A percentile compares a stretch with the other conserved stretches of the same genome.
Evolutionary conservation across 306 rosid genomes (phyloP).

Genomic region (Mimosa bimucronata): DNA sequence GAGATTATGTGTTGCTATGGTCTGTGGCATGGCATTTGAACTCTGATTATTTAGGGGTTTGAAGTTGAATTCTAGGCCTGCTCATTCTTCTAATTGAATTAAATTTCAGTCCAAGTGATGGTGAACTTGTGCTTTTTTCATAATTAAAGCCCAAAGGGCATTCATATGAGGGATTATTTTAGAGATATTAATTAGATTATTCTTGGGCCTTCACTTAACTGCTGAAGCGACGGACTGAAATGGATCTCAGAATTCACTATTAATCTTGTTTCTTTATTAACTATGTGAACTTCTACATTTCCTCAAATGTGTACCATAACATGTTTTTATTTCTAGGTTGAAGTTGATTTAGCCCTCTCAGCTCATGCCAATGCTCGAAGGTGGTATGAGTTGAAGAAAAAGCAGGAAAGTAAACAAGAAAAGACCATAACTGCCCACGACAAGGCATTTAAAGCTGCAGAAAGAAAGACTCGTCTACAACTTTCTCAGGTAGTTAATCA

Average conservation of each 20-base stretch:
- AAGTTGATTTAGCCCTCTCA: conserved; percentile 89
- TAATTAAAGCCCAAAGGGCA: not conserved
- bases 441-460: conserved; percentile 97
- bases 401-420: conserved; percentile 93
- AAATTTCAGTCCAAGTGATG: not conserved
- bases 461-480: conserved; percentile 93
- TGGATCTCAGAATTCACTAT: not conserved
- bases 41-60: not conserved
- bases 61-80: not conserved
- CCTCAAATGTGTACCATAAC: conserved; percentile 15
- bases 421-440: conserved; percentile 93
- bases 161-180: not conserved
- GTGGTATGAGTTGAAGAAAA: conserved; percentile 96
- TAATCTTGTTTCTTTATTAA: conserved; percentile 4
- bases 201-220: not conserved
- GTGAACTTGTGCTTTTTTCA: not conserved
- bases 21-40: not conserved
- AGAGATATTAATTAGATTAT: conserved; percentile 4
- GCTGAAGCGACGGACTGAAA: not conserved
- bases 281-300: conserved; percentile 22
- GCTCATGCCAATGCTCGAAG: conserved; percentile 97
- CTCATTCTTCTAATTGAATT: not conserved
- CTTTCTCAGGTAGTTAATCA: conserved; percentile 72
- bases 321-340: conserved; percentile 60
- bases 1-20: not conserved